Conservation (phyloP, 2,329 filamentous ascomycete species). For the Neopestalotiopsis clavispora region DNA sequence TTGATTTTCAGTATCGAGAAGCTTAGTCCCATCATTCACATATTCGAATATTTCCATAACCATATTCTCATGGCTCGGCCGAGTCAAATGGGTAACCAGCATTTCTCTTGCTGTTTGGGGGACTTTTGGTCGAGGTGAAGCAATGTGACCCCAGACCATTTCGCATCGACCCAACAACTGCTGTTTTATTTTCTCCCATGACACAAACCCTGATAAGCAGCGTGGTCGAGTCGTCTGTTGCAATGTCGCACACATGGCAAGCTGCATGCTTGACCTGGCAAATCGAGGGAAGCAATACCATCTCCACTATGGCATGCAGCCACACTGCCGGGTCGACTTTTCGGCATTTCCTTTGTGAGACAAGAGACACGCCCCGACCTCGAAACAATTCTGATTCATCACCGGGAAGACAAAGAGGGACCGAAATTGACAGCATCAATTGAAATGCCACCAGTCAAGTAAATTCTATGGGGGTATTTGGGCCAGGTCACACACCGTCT, state of each 20-base stretch:
- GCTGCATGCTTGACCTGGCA: conserved; percentile 5
- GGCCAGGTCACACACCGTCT: background rate
- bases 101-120: background rate
- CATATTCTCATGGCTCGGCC: background rate
- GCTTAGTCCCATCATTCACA: no score
- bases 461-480: no score
- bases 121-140: background rate
- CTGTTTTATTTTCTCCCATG: background rate
- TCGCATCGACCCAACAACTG: background rate
- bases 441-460: no score
- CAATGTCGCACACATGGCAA: conserved; percentile 7
- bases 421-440: no score
- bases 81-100: background rate
- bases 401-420: no score
- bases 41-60: no score
- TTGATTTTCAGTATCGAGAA: no score
- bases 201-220: background rate
- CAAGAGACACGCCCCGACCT: no score
- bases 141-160: background rate
- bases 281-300: conserved; percentile 1
- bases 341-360: background rate
- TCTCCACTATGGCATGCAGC: background rate
- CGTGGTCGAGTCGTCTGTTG: background rate
- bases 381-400: no score
- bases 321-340: background rate